Evolutionary conservation across 371 early-diverging fungal species (phyloP).

Genomic region (Mortierella sp.): DNA sequence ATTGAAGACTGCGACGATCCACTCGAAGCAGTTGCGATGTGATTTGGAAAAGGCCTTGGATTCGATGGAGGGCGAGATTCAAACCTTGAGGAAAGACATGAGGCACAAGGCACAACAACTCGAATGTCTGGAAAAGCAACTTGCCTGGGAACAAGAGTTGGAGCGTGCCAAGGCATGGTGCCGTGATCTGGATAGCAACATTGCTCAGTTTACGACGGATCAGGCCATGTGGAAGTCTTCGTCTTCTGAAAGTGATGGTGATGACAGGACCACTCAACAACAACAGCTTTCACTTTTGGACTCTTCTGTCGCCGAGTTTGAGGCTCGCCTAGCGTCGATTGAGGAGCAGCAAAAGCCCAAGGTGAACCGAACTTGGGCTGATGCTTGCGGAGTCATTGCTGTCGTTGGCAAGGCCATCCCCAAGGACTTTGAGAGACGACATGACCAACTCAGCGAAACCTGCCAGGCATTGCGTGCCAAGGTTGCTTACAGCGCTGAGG

Average conservation of each 20-base stretch:
- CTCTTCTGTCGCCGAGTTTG: conserved; percentile 15
- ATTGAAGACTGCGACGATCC: conserved; percentile 22
- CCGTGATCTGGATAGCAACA: conserved; percentile 11
- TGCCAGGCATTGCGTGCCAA: conserved; percentile 14
- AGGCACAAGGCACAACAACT: conserved; percentile 23
- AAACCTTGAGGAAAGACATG: conserved; percentile 21
- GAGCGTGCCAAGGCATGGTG: conserved; percentile 21
- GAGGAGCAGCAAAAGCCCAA: conserved; percentile 22
- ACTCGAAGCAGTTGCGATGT: conserved; percentile 30
- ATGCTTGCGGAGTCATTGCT: conserved; percentile 21
- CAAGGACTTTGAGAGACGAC: conserved; percentile 20
- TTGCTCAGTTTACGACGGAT: conserved; percentile 11
- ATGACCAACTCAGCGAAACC: conserved; percentile 7
- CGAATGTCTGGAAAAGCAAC: conserved; percentile 26
- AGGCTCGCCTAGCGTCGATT: conserved; percentile 20
- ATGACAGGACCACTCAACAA: not conserved
- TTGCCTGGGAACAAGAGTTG: conserved; percentile 34
- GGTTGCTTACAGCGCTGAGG: conserved; percentile 32
- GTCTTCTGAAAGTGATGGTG: not conserved
- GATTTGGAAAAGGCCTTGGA: conserved; percentile 30
- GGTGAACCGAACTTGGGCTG: conserved; percentile 28
- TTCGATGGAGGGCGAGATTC: conserved; percentile 24
- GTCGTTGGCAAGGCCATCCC: conserved; percentile 23
- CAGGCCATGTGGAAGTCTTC: conserved; percentile 37
- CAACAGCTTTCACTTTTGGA: conserved; percentile 17